phyloP scores from a whole-genome alignment of 1,139 yeast species.

The Saccharomyces hybrid region DNA sequence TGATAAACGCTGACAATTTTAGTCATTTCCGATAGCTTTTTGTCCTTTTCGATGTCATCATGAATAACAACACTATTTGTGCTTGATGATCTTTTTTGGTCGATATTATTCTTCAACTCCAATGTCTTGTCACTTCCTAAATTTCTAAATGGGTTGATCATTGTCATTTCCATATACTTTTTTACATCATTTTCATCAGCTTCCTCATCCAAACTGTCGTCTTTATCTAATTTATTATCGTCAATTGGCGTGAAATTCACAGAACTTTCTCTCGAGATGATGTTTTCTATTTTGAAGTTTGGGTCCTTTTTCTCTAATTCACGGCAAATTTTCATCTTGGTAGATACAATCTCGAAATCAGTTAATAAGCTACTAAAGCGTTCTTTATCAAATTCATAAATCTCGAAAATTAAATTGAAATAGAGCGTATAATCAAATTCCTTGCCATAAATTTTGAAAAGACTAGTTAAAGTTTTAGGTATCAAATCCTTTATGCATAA shows the following conservation, averaged over 20 bases:
- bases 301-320: conserved; percentile 23
- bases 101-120: not conserved
- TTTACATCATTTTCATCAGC: conserved; percentile 17
- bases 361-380: conserved; percentile 14
- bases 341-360: conserved; percentile 19
- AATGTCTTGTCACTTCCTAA: conserved; percentile 6
- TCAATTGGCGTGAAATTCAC: conserved; percentile 12
- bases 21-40: conserved; percentile 33
- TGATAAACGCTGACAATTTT: conserved; percentile 36
- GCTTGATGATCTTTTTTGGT: not conserved
- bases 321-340: conserved; percentile 24
- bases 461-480: conserved; percentile 3
- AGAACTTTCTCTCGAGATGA: not conserved
- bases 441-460: conserved; percentile 24
- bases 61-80: conserved; percentile 4
- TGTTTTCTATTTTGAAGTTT: conserved; percentile 10
- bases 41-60: conserved; percentile 8
- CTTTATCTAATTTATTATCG: conserved; percentile 16
- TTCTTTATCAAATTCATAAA: conserved; percentile 12
- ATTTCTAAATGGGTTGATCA: conserved; percentile 34
- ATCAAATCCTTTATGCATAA: not conserved
- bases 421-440: conserved; percentile 25
- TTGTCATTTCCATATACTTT: conserved; percentile 33
- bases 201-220: conserved; percentile 10
- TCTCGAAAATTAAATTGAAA: conserved; percentile 15